These are phyloP conservation scores for Coriolopsis trogii DNA, from an alignment of 1,284 basidiomycete species.

Conservation along the genomic window DNA sequence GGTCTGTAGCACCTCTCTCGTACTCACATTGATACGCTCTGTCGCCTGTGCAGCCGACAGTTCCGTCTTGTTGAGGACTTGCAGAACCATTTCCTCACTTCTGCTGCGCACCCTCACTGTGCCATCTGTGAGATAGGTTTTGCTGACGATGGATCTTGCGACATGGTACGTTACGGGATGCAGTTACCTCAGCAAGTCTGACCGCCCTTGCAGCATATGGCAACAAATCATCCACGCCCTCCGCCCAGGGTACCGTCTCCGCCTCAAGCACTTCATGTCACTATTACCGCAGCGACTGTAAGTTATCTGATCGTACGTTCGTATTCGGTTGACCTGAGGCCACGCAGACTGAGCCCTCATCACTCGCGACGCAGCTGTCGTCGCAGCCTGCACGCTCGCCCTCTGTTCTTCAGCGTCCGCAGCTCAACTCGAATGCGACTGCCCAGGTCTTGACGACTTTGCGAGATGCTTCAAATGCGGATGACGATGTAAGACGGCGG, in stretches of 20 bases:
- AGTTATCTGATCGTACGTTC: too few relatives aligned
- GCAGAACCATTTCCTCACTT: conserved; percentile 17
- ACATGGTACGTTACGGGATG: conserved; percentile 4
- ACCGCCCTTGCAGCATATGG: conserved; percentile 14
- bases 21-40: conserved; percentile 15
- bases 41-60: conserved; percentile 15
- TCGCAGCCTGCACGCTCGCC: conserved; percentile 9
- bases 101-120: conserved; percentile 23
- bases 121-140: conserved; percentile 23
- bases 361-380: neutral
- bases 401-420: conserved; percentile 8
- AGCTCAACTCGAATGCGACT: neutral
- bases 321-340: too few relatives aligned
- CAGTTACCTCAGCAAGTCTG: neutral
- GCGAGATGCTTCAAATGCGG: conserved; percentile 10
- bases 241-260: neutral
- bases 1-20: conserved; percentile 19
- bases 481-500: conserved; percentile 21
- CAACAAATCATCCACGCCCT: conserved; percentile 15
- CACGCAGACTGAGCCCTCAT: neutral
- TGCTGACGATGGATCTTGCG: conserved; percentile 17
- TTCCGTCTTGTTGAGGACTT: conserved; percentile 14
- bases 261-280: neutral
- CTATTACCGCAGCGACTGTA: too few relatives aligned
- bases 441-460: neutral